Evolutionary conservation across 164 flowering plant species (phyloP).

Genomic region (Saururus chinensis): DNA sequence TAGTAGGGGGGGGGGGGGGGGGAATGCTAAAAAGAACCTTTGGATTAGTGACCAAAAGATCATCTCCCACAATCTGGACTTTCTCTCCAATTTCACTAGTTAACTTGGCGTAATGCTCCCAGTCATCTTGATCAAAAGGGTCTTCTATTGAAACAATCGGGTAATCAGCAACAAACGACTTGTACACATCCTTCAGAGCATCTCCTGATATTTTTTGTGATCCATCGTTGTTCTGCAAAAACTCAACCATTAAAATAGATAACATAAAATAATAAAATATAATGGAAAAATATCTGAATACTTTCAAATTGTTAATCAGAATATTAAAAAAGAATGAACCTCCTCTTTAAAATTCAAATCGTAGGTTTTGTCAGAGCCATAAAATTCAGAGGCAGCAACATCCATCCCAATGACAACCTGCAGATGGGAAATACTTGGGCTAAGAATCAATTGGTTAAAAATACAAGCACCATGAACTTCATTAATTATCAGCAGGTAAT

Average conservation of each 20-base stretch:
- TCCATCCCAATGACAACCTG: slow-evolving; percentile 38
- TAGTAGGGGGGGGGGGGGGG: no score
- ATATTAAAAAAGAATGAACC: neutral
- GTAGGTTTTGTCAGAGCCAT: slow-evolving; percentile 24
- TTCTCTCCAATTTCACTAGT: slow-evolving; percentile 26
- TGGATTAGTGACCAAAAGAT: slow-evolving; percentile 33
- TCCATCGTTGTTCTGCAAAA: slow-evolving; percentile 33
- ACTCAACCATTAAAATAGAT: no score
- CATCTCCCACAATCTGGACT: slow-evolving; percentile 36
- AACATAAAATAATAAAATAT: no score
- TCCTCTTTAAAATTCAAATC: slow-evolving; percentile 21
- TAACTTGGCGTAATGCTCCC: slow-evolving; percentile 30
- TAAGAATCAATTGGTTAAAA: no score
- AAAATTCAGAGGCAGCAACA: slow-evolving; percentile 37
- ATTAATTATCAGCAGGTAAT: no score
- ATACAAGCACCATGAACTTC: no score
- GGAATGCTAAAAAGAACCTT: slow-evolving; percentile 9
- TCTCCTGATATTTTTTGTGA: slow-evolving; percentile 33
- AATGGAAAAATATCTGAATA: neutral
- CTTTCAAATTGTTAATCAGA: neutral
- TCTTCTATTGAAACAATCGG: slow-evolving; percentile 36
- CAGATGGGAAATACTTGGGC: neutral
- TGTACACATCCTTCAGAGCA: slow-evolving; percentile 26
- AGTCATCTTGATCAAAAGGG: slow-evolving; percentile 37
- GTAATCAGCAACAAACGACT: slow-evolving; percentile 28